phyloP scores from a whole-genome alignment of 164 flowering plant species.

The Sedum album region DNA sequence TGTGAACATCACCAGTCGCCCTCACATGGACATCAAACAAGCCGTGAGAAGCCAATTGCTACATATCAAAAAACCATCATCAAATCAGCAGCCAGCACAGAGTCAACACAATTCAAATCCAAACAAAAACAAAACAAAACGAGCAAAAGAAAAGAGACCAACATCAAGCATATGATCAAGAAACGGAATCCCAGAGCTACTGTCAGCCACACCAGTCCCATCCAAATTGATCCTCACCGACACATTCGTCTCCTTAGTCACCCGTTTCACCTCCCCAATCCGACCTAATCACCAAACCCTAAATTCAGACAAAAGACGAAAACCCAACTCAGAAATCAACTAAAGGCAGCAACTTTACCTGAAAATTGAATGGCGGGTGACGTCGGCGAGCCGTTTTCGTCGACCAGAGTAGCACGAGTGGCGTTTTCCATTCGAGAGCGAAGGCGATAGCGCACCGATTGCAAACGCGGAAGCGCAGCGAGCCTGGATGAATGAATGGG shows the following conservation, averaged over 20 bases:
- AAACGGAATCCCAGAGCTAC: constrained; percentile 72
- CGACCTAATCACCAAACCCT: constrained; percentile 28
- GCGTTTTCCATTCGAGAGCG: constrained; percentile 10
- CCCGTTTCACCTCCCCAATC: constrained; percentile 77
- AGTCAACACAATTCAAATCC: background rate
- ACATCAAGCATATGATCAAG: constrained; percentile 98
- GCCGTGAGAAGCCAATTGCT: constrained; percentile 99
- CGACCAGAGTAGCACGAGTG: constrained; percentile 19
- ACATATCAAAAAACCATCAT: constrained; percentile 9
- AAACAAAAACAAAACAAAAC: background rate
- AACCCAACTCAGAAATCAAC: constrained; percentile 14
- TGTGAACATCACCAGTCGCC: constrained; percentile 86
- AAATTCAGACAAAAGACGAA: background rate
- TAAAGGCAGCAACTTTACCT: constrained; percentile 13
- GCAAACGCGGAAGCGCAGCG: constrained; percentile 40
- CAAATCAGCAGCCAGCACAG: background rate
- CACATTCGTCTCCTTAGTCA: constrained; percentile 85
- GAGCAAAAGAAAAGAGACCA: constrained; percentile 16
- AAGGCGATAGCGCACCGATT: constrained; percentile 1
- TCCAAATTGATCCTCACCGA: constrained; percentile 70
- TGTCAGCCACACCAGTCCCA: constrained; percentile 68
- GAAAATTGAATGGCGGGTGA: constrained; percentile 6
- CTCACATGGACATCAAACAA: constrained; percentile 86
- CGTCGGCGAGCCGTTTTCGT: constrained; percentile 23
- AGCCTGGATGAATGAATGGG: constrained; percentile 46